Conservation (phyloP, 495 filamentous ascomycete species). For the Penicillium atrosanguineum region DNA sequence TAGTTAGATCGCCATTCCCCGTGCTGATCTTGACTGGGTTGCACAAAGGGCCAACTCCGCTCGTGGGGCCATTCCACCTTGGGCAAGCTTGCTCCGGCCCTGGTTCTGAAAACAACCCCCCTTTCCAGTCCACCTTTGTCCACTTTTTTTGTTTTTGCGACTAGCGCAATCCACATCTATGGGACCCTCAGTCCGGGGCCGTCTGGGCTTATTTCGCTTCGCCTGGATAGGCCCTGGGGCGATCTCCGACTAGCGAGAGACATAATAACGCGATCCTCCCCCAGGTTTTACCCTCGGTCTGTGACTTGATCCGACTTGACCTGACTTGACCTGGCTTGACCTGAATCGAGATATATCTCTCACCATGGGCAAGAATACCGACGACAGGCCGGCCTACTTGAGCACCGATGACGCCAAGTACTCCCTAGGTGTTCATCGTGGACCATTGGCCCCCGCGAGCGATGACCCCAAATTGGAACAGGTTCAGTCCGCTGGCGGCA, state of each 20-base stretch:
- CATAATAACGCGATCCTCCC: not conserved
- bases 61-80: not conserved
- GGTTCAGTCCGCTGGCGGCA: conserved; percentile 28
- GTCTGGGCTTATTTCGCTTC: conserved; percentile 15
- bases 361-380: conserved; percentile 25
- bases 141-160: conserved; percentile 6
- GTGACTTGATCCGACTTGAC: too few species aligned
- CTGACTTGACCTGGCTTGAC: too few species aligned
- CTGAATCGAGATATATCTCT: not conserved
- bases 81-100: not conserved
- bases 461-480: conserved; percentile 26
- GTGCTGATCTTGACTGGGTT: conserved; percentile 16
- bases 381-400: conserved; percentile 28
- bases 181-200: conserved; percentile 7
- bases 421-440: conserved; percentile 35
- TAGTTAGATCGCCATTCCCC: conserved; percentile 27
- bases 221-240: not conserved
- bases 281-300: not conserved
- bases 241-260: not conserved
- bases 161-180: conserved; percentile 13
- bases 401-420: conserved; percentile 33
- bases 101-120: not conserved
- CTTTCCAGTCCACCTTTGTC: not conserved
- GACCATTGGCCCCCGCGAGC: conserved; percentile 24
- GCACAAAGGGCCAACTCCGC: not conserved